Base-by-base conservation (phyloP, 2,329 filamentous ascomycete species). In the Neobulgaria alba region DNA sequence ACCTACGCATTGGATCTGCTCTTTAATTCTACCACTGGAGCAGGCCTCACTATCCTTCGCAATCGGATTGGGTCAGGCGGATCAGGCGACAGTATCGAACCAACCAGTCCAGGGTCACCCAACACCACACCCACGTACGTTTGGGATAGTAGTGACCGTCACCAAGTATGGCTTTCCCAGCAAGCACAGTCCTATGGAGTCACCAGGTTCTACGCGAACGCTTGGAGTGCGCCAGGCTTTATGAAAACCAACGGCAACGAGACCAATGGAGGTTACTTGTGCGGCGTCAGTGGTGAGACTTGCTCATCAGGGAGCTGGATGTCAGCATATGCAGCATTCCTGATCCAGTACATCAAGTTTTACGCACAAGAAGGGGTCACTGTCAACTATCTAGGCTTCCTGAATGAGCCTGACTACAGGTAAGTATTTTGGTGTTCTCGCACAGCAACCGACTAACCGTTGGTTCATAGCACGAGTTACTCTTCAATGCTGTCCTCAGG, bases 111-210 rank as follows among this genome's bases (percentile, higher is more conserved):
- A 1, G 68, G 68, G 2, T 58, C 59, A 3, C 64, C 68, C 1
- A 57, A 47, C 2, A 62, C 58, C 3, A 56, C 55, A 14, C 67
- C 68, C 0, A 53, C 60, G 9, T 73, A 72, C 40, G 52, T 57
- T 9, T 71, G 67, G 61, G 66, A 71, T 44, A 58, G 58, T 7
- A 64, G 69, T 37, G 67, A 73, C 40, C 56, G 58, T 10, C 67
- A 68, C 5, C 73, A 76, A 58, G 55, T 77, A 10, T 74, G 63
- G 57, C 60, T 77, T 29, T 65, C 66, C 5, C 62, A 75, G 55
- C 61, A 71, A 53, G 72, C 71, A 10, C 21, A 35, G 15, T 50
- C 18, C 4, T 65, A 65, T 48, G 64, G 66, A 1, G 61, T 70
- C 5, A 72, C 59, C 19, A 63, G 57, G 2, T 64, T 71, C 45